phyloP scores from a whole-genome alignment of 2,329 filamentous ascomycete species.

The Bisporella sp. region DNA sequence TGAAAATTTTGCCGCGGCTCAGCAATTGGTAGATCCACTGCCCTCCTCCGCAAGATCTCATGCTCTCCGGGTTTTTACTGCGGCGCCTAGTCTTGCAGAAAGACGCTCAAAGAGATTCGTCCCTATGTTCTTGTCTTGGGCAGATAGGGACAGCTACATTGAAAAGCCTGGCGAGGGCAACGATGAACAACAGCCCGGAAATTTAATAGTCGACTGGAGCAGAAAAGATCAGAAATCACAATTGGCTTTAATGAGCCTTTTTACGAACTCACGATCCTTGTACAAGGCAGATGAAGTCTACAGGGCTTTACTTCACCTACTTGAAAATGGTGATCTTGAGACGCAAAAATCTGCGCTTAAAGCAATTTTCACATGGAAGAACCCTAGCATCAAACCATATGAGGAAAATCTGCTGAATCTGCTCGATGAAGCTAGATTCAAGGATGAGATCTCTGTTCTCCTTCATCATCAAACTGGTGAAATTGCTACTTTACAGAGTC shows the following conservation, averaged over 20 bases:
- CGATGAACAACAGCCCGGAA: conserved; percentile 20
- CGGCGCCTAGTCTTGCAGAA: conserved; percentile 71
- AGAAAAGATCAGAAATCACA: conserved; percentile 79
- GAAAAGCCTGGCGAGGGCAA: conserved; percentile 32
- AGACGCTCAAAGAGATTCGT: conserved; percentile 79
- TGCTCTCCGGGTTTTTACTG: conserved; percentile 70
- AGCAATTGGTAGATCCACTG: conserved; percentile 44
- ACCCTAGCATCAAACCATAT: conserved; percentile 66
- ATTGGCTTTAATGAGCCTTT: conserved; percentile 74
- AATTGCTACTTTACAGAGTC: conserved; percentile 36
- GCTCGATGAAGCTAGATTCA: conserved; percentile 84
- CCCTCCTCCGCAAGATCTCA: conserved; percentile 61
- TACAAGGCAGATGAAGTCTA: conserved; percentile 74
- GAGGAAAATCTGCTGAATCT: conserved; percentile 81
- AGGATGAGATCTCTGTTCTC: conserved; percentile 87
- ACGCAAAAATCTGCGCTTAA: conserved; percentile 81
- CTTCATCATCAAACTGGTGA: conserved; percentile 45
- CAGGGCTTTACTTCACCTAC: conserved; percentile 62
- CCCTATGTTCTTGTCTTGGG: conserved; percentile 80
- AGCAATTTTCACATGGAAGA: conserved; percentile 84
- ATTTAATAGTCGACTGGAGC: conserved; percentile 49
- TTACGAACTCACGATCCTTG: conserved; percentile 78
- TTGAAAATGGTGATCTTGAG: conserved; percentile 84
- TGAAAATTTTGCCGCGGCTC: conserved; percentile 56
- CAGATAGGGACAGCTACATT: conserved; percentile 35